A percentile compares a stretch with the other conserved stretches of the same genome.
Evolutionary conservation across 2,329 filamentous ascomycete genomes (phyloP).

Genomic region (Phaeosphaeriaceae sp.): DNA sequence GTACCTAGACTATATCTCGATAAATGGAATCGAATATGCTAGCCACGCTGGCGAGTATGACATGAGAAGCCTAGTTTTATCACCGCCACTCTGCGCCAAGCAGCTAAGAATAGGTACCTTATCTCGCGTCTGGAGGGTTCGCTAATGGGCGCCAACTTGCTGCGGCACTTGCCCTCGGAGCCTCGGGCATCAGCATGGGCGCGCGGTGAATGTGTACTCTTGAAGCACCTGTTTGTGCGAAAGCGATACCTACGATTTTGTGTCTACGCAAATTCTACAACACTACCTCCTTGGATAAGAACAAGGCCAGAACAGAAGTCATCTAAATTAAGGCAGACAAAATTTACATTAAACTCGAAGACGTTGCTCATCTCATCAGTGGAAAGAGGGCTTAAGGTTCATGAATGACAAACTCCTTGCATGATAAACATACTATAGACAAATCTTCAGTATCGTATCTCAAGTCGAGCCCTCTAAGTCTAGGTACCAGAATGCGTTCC

Average conservation of each 20-base stretch:
- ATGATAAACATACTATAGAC: too few relatives aligned
- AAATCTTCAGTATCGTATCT: too few relatives aligned
- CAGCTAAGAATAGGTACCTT: conserved; percentile 33
- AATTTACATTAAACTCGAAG: conserved; percentile 32
- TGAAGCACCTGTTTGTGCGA: conserved; percentile 31
- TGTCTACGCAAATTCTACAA: conserved; percentile 37
- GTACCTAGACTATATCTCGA: conserved; percentile 24
- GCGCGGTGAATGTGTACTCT: conserved; percentile 37
- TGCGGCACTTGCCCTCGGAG: conserved; percentile 34
- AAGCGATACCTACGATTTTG: conserved; percentile 30
- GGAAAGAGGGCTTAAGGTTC: conserved; percentile 22
- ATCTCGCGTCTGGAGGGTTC: conserved; percentile 35
- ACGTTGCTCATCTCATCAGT: conserved; percentile 38
- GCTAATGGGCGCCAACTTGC: conserved; percentile 34
- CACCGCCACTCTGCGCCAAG: conserved; percentile 27
- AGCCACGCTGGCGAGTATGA: conserved; percentile 60
- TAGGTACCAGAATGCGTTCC: too few relatives aligned
- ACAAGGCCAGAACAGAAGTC: conserved; percentile 31
- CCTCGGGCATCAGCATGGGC: conserved; percentile 36
- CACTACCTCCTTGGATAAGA: conserved; percentile 34
- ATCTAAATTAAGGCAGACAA: conserved; percentile 34
- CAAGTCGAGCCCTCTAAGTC: too few relatives aligned
- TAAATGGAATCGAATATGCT: conserved; percentile 35
- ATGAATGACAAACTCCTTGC: too few relatives aligned
- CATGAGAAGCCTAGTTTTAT: conserved; percentile 59